Base-by-base conservation (phyloP, 495 filamentous ascomycete species). In the Tirmania nivea region DNA sequence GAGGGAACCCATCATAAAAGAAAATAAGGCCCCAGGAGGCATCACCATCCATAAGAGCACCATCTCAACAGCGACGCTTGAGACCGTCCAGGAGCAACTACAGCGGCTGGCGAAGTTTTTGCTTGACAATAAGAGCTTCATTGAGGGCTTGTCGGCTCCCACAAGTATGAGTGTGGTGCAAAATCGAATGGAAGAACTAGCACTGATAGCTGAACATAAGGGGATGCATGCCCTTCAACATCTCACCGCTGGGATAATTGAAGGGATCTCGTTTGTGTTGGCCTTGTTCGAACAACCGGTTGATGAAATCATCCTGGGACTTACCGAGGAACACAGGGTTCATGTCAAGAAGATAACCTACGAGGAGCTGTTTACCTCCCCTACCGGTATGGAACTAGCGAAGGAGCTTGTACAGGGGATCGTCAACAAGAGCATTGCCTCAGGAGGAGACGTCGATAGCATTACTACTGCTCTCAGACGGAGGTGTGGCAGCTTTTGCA, bases 321-420 rank as follows among this genome's bases (percentile, higher is more conserved):
- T 96, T n/a, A 75, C 85, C 19, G 80, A 78, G 3, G 67, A 73
- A 0, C 73, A 78, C 1, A 78, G 78, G 55, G 72, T 80, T 56
- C 74, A 76, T 55, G 78, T 90, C 54, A 71, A 76, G 48, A 72
- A 80, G 51, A 73, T 94, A 35, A 94, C 86, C 0, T 99, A 82
- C 60, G 83, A 93, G 63, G 72, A 75, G 34, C 77, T 99, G 1
- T 96, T 95, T 66, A 82, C 83, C 16, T 78, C 80, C 31, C 65
- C 69, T 34, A 72, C 74, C 37, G 90, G 92, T 10, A 85, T 86
- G 55, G 84, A 93, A 20, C 75, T 96, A n/a, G 92, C 88, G 19
- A 94, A 94, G 68, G 81, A 94, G 54, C 71, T 99, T 2, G 92
- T 99, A 39, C 96, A 95, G 66, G 88, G 88, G 1, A 95, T 99